Base-by-base conservation (phyloP, 2,329 filamentous ascomycete genomes). In the Pseudovirgaria hyperparasitica region DNA sequence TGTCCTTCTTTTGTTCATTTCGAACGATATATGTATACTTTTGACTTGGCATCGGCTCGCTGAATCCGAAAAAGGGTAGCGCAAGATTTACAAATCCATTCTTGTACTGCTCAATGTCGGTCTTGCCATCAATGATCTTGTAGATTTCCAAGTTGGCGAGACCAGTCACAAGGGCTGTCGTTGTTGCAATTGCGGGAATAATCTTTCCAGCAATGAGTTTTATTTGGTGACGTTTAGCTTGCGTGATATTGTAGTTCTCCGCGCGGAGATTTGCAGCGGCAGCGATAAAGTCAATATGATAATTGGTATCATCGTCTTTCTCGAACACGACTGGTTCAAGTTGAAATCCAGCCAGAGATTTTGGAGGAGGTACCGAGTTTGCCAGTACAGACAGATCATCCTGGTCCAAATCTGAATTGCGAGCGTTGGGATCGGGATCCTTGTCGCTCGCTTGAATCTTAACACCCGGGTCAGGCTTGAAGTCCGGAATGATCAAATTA, bases 161-260 rank as follows among this genome's bases (percentile, higher is more conserved):
- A 32, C 90, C 90, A 3, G 90, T 98, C 9, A 96, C 87, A 31
- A 98, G 65, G 3, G 90, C 87, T 3, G 90, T 98, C 0, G 90
- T 96, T 3, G 90, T 98, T 23, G 90, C 90, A 55, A 98, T 98
- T 23, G 90, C 90, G 13, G 90, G 90, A 40, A 98, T 98, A 42
- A 98, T 98, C 71, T 98, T 98, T 54, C 90, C 90, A 17, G 90
- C 92, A 51, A 98, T 98, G 58, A 98, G 96, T 65, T 98, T 98
- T 35, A 87, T 98, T 75, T 90, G 92, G 68, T 94, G 90, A 35
- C 84, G 72, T 50, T 98, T 87, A 1, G 90, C 86, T 37, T 76
- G 70, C 46, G 82, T 74, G 41, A 98, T 98, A 56, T 90, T 92
- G 70, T 98, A 98, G 63, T 98, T 98, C 57, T 92, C 80, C 1